Base-by-base conservation (phyloP, 352 stramenopile genomes). In the Globisporangium splendens region DNA sequence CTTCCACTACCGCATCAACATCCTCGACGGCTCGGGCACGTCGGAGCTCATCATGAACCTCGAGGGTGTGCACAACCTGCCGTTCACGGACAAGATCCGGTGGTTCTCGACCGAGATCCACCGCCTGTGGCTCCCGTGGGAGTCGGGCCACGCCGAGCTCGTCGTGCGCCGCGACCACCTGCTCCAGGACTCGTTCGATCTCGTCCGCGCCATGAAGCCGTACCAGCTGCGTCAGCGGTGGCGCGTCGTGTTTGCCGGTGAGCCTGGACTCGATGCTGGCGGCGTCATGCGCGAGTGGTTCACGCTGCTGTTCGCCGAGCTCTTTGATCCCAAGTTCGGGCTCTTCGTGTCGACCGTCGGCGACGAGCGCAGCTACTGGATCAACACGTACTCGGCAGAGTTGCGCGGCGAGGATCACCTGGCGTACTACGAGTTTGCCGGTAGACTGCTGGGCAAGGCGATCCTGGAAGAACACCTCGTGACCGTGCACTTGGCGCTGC, bases 231-330 rank as follows among this genome's bases (percentile, higher is more conserved):
- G 83, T 15, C 82, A 96, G 61, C 79, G 83, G 8, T 90, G 81
- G 79, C 75, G 84, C 14, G 83, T 96, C 18, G 78, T 93, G 43
- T 97, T 97, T 62, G 77, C 87, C 2, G 87, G 86, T 22, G 88
- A 97, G 53, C 79, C 85, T 0, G 89, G 72, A 0, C 62, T 97
- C 31, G 89, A 97, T 65, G 89, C 88, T 17, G 89, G 89, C 33
- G 89, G 88, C 10, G 75, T 97, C 24, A 91, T 95, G 75, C 82
- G 89, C 18, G 89, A 96, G 65, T 97, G 89, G 89, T 96, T 96
- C 61, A 89, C 81, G 33, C 69, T 96, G 14, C 63, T 96, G 15
- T 91, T 90, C 53, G 66, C 66, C 0, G 84, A 91, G 56, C 56
- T 97, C 1, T 96, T 97, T 21, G 86, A 93, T 54, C 83, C 83